A percentile compares a stretch with the other conserved stretches of the same genome.
These are phyloP conservation scores for Sphagnum fallax DNA, from an alignment of 228 moss, liverwort and hornwort genomes.

Conservation along the genomic window DNA sequence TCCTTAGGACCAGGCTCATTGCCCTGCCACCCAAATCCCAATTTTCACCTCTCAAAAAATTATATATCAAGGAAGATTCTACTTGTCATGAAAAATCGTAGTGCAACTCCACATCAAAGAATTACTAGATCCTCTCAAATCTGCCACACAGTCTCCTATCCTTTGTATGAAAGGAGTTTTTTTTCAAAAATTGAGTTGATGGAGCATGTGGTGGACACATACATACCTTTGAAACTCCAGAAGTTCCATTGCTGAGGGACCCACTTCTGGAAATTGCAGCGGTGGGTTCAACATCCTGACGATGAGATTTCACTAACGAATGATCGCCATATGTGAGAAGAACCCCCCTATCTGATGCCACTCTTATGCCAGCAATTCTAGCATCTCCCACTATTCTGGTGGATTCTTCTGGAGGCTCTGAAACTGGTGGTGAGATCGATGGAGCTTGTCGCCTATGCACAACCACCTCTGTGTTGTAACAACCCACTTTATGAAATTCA, in stretches of 20 bases:
- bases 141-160: too few relatives aligned
- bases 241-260: conserved; percentile 36
- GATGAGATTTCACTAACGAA: conserved; percentile 18
- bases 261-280: conserved; percentile 48
- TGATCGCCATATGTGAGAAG: conserved; percentile 42
- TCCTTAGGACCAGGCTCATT: conserved; percentile 43
- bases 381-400: too few relatives aligned
- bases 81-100: too few relatives aligned
- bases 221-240: conserved; percentile 21
- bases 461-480: conserved; percentile 13
- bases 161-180: too few relatives aligned
- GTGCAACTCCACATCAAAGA: too few relatives aligned
- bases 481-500: neutral
- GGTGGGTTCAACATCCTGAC: conserved; percentile 37
- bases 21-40: conserved; percentile 15
- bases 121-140: too few relatives aligned
- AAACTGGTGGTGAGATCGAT: conserved; percentile 34
- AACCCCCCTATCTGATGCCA: conserved; percentile 13
- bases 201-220: too few relatives aligned
- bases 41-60: neutral
- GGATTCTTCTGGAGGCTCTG: conserved; percentile 35
- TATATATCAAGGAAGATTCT: too few relatives aligned
- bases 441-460: conserved; percentile 35
- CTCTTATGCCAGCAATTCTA: too few relatives aligned
- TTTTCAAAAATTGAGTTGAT: too few relatives aligned